These are phyloP conservation scores for Jamesozyma gamospora DNA, from an alignment of 805 yeast genomes.

Conservation along the genomic window DNA sequence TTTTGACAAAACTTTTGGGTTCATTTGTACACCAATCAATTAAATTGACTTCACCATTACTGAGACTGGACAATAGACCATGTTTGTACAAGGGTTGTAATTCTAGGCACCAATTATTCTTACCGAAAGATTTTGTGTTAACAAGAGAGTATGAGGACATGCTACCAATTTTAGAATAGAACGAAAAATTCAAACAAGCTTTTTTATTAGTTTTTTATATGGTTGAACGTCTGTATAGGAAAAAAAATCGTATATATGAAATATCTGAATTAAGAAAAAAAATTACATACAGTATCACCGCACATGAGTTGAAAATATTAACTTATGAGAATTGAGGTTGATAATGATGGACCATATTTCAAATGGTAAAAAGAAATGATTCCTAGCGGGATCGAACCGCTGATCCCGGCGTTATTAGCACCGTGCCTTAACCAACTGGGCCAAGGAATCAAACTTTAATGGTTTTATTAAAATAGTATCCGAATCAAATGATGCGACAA, in stretches of 20 bases:
- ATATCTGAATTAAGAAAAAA: no score
- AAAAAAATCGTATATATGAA: no score
- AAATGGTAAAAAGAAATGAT: conserved; percentile 21
- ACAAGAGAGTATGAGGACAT: conserved; percentile 7
- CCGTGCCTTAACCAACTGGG: conserved; percentile 32
- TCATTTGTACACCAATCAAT: conserved; percentile 20
- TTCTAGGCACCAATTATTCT: conserved; percentile 24
- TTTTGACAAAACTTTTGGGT: conserved; percentile 7
- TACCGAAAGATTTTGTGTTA: conserved; percentile 14
- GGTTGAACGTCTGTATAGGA: background rate
- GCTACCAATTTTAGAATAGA: no score
- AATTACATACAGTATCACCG: no score
- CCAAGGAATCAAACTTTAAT: conserved; percentile 21
- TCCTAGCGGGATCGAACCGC: conserved; percentile 32
- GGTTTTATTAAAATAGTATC: background rate
- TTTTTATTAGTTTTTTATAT: no score
- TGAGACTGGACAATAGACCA: conserved; percentile 22
- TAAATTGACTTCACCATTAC: conserved; percentile 24
- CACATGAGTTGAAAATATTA: no score
- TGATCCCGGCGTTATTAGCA: conserved; percentile 32
- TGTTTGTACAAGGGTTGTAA: conserved; percentile 20
- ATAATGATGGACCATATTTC: no score
- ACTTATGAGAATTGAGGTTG: background rate
- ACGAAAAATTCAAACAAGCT: no score
- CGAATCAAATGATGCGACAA: no score